These are phyloP conservation scores for Auriscalpium orientale DNA, from an alignment of 768 basidiomycete genomes.

Conservation along the genomic window DNA sequence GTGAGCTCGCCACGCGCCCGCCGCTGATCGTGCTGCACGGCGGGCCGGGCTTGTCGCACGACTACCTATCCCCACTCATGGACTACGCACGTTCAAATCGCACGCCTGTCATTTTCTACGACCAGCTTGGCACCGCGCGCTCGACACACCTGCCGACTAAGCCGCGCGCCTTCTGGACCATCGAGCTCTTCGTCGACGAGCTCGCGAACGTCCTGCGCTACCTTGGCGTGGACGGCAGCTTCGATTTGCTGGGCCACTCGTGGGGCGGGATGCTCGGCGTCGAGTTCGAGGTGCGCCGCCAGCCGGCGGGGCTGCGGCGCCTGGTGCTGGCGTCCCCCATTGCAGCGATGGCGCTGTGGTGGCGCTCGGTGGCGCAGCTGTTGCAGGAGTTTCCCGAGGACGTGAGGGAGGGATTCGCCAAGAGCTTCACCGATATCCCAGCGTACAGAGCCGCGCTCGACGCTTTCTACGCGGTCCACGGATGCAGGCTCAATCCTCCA, in stretches of 20 bases:
- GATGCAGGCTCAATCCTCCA: neutral
- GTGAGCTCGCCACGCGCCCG: conserved; percentile 27
- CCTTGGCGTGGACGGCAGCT: conserved; percentile 32
- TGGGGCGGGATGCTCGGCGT: conserved; percentile 47
- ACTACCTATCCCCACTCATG: conserved; percentile 19
- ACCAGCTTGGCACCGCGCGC: conserved; percentile 39
- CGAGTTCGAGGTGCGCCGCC: conserved; percentile 29
- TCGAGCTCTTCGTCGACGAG: conserved; percentile 39
- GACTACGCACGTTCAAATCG: conserved; percentile 14
- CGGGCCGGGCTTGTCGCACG: conserved; percentile 14
- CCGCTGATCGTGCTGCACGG: conserved; percentile 17
- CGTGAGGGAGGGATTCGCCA: neutral
- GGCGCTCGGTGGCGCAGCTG: neutral
- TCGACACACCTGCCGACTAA: conserved; percentile 37
- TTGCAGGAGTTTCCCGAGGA: neutral
- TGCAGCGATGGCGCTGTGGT: conserved; percentile 24
- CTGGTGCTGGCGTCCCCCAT: conserved; percentile 34
- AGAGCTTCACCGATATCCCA: neutral
- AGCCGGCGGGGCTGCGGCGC: conserved; percentile 35
- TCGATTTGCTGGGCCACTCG: conserved; percentile 44
- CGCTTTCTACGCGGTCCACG: neutral
- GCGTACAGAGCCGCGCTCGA: neutral
- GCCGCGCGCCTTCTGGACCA: conserved; percentile 29
- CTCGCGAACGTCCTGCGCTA: conserved; percentile 19
- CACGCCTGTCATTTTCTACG: conserved; percentile 28